A percentile compares a stretch with the other conserved stretches of the same genome.
These are phyloP conservation scores for Hypholoma fasciculare DNA, from an alignment of 768 basidiomycete species.

Conservation along the genomic window DNA sequence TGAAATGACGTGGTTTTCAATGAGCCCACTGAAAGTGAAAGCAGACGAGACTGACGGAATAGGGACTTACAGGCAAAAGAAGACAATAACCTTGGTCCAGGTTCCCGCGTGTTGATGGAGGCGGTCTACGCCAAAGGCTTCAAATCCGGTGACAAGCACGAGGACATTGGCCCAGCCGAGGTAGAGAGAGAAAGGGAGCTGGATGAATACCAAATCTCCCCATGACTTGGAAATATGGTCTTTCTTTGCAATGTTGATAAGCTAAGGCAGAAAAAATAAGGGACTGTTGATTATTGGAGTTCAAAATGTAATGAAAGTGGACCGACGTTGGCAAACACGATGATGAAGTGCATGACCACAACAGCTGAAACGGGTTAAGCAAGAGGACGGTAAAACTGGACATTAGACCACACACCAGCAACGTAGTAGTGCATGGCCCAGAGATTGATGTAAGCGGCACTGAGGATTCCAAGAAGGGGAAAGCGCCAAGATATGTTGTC, in stretches of 20 bases:
- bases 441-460: conserved; percentile 85
- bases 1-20: too few relatives aligned
- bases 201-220: conserved; percentile 85
- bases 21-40: too few relatives aligned
- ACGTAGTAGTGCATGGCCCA: conserved; percentile 81
- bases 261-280: conserved; percentile 41
- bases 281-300: conserved; percentile 24
- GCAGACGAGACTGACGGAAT: too few relatives aligned
- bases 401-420: conserved; percentile 37
- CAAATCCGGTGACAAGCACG: conserved; percentile 48
- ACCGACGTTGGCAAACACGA: conserved; percentile 59
- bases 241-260: conserved; percentile 96
- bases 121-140: too few relatives aligned
- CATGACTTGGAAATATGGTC: conserved; percentile 62
- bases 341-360: conserved; percentile 84
- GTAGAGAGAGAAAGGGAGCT: conserved; percentile 95
- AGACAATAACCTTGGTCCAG: too few relatives aligned
- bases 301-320: neutral
- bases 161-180: conserved; percentile 92
- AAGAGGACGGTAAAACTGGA: neutral
- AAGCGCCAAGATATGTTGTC: conserved; percentile 93
- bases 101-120: too few relatives aligned
- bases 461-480: conserved; percentile 83
- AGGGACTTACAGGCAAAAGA: too few relatives aligned
- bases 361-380: conserved; percentile 55